Percentiles rank a stretch among this genome's conserved stretches.
phyloP scores from a whole-genome alignment of 805 yeast species.

The Barnettozyma siamensis region DNA sequence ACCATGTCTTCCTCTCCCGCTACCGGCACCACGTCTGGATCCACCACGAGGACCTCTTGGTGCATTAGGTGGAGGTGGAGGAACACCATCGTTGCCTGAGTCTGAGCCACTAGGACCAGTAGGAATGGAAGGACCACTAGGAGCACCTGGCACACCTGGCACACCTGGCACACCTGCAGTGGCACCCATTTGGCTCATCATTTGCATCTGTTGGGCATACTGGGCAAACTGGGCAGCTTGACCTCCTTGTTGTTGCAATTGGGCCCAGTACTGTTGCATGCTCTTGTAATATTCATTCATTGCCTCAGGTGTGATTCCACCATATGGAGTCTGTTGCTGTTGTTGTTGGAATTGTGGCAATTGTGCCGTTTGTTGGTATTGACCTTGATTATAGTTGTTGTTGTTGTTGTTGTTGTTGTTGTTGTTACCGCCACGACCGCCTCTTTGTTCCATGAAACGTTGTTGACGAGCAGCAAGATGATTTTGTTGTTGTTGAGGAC shows the following conservation, averaged over 20 bases:
- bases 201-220: slow-evolving; percentile 24
- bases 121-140: not conserved
- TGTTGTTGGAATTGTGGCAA: slow-evolving; percentile 13
- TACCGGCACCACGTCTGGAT: slow-evolving; percentile 1
- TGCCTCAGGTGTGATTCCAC: slow-evolving; percentile 39
- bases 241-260: slow-evolving; percentile 37
- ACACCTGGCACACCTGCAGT: not conserved
- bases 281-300: slow-evolving; percentile 60
- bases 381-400: not conserved
- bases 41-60: slow-evolving; percentile 3
- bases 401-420: not conserved
- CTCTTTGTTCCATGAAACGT: slow-evolving; percentile 18
- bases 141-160: not conserved
- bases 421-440: slow-evolving; percentile 8
- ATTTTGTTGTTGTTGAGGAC: slow-evolving; percentile 47
- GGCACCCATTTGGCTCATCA: slow-evolving; percentile 6
- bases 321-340: slow-evolving; percentile 12
- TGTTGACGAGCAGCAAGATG: slow-evolving; percentile 27
- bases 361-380: not conserved
- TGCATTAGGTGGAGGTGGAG: slow-evolving; percentile 4
- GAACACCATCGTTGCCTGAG: not conserved
- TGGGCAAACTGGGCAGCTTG: slow-evolving; percentile 29
- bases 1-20: slow-evolving; percentile 1
- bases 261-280: slow-evolving; percentile 59
- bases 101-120: not conserved